Percentiles rank a stretch among this genome's conserved stretches.
These are phyloP conservation scores for Daldinia sp. DNA, from an alignment of 2,329 filamentous ascomycete species.

Conservation along the genomic window DNA sequence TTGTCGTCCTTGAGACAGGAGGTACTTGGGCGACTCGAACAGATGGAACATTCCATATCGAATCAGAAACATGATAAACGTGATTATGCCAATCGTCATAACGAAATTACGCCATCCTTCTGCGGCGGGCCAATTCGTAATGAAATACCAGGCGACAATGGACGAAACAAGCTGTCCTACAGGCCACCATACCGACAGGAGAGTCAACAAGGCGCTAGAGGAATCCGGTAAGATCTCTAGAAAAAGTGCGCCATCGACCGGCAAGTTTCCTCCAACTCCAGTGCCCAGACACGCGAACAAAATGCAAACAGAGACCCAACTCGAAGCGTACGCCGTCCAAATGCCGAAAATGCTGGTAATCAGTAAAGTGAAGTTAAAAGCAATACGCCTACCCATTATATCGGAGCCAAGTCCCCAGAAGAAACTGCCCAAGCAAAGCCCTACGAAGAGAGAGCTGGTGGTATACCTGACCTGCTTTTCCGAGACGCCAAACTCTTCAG, in stretches of 20 bases:
- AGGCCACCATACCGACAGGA: conserved; percentile 90
- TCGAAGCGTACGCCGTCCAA: conserved; percentile 73
- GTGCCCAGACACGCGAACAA: conserved; percentile 73
- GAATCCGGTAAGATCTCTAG: conserved; percentile 84
- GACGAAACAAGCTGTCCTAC: conserved; percentile 81
- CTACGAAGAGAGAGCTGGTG: conserved; percentile 80
- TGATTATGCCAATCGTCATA: conserved; percentile 76
- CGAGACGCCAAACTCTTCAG: conserved; percentile 77
- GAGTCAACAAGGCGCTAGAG: conserved; percentile 78
- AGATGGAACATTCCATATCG: conserved; percentile 86
- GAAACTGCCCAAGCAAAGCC: conserved; percentile 81
- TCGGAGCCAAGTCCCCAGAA: conserved; percentile 86
- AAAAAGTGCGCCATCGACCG: conserved; percentile 84
- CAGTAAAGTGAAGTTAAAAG: conserved; percentile 84
- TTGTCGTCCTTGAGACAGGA: conserved; percentile 81
- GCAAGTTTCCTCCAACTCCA: conserved; percentile 80
- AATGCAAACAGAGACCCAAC: conserved; percentile 73
- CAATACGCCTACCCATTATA: conserved; percentile 79
- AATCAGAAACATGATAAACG: conserved; percentile 80
- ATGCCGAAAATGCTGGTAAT: conserved; percentile 81
- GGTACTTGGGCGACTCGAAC: conserved; percentile 87
- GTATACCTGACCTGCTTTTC: conserved; percentile 82
- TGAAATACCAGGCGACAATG: conserved; percentile 79
- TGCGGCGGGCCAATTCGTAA: conserved; percentile 74
- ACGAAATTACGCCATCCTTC: conserved; percentile 84